Evolutionary conservation across 345 rosid species (phyloP).

Genomic region (Anastatica hierochuntica): DNA sequence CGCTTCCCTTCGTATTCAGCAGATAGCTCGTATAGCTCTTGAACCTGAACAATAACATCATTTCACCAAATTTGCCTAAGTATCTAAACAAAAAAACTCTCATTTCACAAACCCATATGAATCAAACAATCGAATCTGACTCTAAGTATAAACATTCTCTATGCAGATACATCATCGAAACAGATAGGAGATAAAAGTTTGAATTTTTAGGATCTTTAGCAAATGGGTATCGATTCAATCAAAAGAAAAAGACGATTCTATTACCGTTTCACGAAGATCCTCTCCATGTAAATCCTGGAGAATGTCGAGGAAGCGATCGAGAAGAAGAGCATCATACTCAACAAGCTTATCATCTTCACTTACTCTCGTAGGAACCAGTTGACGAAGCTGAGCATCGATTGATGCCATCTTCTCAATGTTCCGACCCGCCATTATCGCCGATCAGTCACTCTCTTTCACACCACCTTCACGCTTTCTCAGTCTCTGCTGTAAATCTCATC

Average conservation of each 20-base stretch:
- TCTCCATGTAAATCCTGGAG: constrained; percentile 94
- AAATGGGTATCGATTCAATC: too few species aligned
- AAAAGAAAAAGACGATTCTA: background rate
- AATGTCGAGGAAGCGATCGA: constrained; percentile 94
- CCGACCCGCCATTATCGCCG: constrained; percentile 41
- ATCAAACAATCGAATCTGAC: background rate
- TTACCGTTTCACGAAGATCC: constrained; percentile 87
- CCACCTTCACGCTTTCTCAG: too few species aligned
- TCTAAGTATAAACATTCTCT: background rate
- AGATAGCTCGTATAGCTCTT: constrained; percentile 90
- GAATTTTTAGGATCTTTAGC: background rate
- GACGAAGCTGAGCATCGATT: constrained; percentile 89
- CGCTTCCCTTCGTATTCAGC: constrained; percentile 89
- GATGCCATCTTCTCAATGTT: constrained; percentile 88
- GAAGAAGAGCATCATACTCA: constrained; percentile 89
- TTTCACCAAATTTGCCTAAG: too few species aligned
- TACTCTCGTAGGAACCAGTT: constrained; percentile 67
- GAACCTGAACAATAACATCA: too few species aligned
- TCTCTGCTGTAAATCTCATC: too few species aligned
- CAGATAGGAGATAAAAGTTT: too few species aligned
- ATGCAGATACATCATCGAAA: too few species aligned
- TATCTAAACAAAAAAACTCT: too few species aligned
- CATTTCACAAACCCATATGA: too few species aligned
- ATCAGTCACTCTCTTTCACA: too few species aligned
- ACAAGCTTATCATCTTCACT: constrained; percentile 93